Percentiles rank a stretch among this genome's conserved stretches.
Conservation (phyloP, 192 early-diverging fungal species). For the Coemansia sp. region DNA sequence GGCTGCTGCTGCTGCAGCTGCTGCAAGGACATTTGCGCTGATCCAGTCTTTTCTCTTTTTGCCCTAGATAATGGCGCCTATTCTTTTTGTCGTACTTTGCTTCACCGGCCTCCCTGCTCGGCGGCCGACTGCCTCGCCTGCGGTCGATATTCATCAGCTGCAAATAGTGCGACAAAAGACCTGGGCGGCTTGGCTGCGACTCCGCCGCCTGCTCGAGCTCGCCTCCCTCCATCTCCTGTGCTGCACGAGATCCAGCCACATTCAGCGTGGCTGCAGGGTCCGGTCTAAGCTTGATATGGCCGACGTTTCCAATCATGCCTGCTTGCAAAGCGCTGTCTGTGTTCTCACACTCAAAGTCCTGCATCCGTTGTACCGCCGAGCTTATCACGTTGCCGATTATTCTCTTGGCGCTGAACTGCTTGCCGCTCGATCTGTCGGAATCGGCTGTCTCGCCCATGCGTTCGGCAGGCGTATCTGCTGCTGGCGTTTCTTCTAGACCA, state of each 20-base stretch:
- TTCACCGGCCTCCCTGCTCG: neutral
- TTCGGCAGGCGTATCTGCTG: too few relatives aligned
- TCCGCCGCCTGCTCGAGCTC: neutral
- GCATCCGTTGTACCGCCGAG: conserved; percentile 32
- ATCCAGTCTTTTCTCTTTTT: neutral
- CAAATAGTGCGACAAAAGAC: conserved; percentile 39
- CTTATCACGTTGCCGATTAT: conserved; percentile 16
- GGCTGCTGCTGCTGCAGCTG: neutral
- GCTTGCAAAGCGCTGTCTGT: conserved; percentile 2
- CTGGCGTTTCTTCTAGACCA: neutral
- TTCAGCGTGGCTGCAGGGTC: conserved; percentile 20
- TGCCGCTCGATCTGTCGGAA: neutral
- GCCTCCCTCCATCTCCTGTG: neutral
- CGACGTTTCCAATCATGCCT: conserved; percentile 28
- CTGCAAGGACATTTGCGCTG: too few relatives aligned
- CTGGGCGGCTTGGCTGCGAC: conserved; percentile 20
- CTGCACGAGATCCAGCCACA: conserved; percentile 3
- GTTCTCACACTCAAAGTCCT: conserved; percentile 26
- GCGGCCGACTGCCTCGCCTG: neutral
- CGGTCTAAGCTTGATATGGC: conserved; percentile 38
- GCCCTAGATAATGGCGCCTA: neutral
- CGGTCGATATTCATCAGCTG: conserved; percentile 35
- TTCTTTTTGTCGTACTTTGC: neutral
- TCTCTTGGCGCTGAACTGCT: neutral
- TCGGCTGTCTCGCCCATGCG: neutral